Conservation (phyloP, 2,329 filamentous ascomycete genomes). For the Alternaria sp. region DNA sequence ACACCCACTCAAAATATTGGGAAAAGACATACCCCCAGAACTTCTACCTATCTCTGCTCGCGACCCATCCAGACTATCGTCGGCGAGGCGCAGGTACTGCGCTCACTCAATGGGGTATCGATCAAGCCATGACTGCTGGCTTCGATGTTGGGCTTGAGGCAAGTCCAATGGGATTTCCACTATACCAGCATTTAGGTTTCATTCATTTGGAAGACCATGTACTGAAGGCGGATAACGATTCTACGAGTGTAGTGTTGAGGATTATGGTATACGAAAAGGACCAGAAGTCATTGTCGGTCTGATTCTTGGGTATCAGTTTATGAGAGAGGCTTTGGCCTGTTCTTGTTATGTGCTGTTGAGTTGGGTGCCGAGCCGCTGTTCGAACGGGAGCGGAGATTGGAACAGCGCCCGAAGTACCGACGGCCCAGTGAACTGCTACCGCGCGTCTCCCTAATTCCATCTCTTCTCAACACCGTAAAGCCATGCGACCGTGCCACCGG, state of each 20-base stretch:
- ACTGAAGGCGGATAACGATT: neutral
- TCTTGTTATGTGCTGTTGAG: neutral
- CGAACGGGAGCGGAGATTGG: neutral
- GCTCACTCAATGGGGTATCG: constrained; percentile 4
- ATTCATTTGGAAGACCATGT: neutral
- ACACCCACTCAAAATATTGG: neutral
- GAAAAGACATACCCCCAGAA: constrained; percentile 1
- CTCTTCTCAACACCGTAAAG: too few relatives aligned
- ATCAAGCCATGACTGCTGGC: neutral
- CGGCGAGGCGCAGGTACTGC: constrained; percentile 1
- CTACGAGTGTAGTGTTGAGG: neutral
- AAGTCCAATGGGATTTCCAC: neutral
- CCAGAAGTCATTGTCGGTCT: neutral
- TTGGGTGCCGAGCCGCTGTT: neutral
- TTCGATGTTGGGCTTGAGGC: neutral
- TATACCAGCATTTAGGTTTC: constrained; percentile 3
- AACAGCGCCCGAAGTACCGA: neutral
- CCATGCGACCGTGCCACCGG: neutral
- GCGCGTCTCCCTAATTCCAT: neutral
- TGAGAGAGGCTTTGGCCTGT: neutral
- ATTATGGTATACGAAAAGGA: neutral
- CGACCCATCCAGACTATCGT: constrained; percentile 4
- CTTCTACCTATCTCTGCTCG: neutral
- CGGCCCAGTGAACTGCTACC: neutral
- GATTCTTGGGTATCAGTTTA: neutral